These are phyloP conservation scores for rapeseed (Brassica napus) DNA, from an alignment of 345 rosid species.

Conservation along the genomic window DNA sequence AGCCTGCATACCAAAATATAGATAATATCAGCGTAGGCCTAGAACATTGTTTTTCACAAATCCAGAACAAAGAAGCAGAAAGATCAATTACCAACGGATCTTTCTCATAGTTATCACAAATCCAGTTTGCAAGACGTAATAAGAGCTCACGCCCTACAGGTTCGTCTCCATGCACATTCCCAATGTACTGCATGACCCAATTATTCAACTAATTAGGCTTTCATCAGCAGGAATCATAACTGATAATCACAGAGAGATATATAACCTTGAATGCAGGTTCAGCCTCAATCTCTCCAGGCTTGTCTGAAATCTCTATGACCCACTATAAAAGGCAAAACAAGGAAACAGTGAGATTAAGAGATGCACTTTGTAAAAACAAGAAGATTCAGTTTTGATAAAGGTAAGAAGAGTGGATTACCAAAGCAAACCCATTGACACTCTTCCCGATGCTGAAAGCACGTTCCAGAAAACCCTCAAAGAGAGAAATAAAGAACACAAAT, in stretches of 20 bases:
- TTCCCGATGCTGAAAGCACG: slow-evolving; percentile 77
- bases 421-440: slow-evolving; percentile 86
- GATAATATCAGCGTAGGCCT: background rate
- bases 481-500: slow-evolving; percentile 60
- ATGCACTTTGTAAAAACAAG: background rate
- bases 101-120: slow-evolving; percentile 74
- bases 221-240: background rate
- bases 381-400: background rate
- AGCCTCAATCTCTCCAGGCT: slow-evolving; percentile 77
- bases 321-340: slow-evolving; percentile 47
- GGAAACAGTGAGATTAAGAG: background rate
- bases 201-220: slow-evolving; percentile 23
- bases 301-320: slow-evolving; percentile 97
- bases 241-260: background rate
- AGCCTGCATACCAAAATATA: slow-evolving; percentile 50
- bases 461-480: slow-evolving; percentile 75
- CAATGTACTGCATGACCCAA: slow-evolving; percentile 63
- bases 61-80: background rate
- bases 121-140: slow-evolving; percentile 81
- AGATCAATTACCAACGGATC: slow-evolving; percentile 68
- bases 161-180: slow-evolving; percentile 96
- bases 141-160: slow-evolving; percentile 95
- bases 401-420: slow-evolving; percentile 53
- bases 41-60: background rate
- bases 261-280: slow-evolving; percentile 96